Evolutionary conservation across 441 rosid species (phyloP).

Genomic region (Eruca vesicaria): DNA sequence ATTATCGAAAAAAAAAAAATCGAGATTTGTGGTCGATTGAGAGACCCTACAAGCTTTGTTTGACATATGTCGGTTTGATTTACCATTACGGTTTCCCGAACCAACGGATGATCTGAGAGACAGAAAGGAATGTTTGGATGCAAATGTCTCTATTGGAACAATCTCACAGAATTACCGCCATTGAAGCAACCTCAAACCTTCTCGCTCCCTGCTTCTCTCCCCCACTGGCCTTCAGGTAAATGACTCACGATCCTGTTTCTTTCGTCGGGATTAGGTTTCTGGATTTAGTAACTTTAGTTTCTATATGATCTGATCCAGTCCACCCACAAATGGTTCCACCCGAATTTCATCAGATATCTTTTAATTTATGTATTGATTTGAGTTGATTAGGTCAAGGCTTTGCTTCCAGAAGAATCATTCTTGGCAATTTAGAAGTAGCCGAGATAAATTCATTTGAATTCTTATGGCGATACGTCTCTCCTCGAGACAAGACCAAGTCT

Average conservation of each 20-base stretch:
- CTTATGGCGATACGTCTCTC: conserved; percentile 53
- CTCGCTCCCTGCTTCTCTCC: conserved; percentile 31
- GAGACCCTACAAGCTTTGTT: not conserved
- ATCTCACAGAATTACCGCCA: conserved; percentile 19
- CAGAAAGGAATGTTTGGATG: conserved; percentile 29
- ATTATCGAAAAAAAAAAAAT: not conserved
- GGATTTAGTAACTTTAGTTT: not conserved
- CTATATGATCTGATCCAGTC: not conserved
- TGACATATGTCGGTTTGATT: conserved; percentile 9
- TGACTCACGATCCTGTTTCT: not conserved
- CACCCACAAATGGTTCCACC: not conserved
- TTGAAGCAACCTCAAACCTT: conserved; percentile 24
- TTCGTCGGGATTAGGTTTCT: not conserved
- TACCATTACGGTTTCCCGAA: conserved; percentile 16
- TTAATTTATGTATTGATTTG: not conserved
- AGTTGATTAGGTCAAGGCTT: conserved; percentile 58
- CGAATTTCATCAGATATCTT: not conserved
- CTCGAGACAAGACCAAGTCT: conserved; percentile 35
- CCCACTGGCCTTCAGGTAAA: conserved; percentile 36
- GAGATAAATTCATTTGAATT: conserved; percentile 53
- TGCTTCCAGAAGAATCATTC: conserved; percentile 62
- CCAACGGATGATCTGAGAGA: conserved; percentile 20
- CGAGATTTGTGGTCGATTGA: not conserved
- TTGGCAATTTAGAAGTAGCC: conserved; percentile 70
- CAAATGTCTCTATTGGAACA: conserved; percentile 32